Base-by-base conservation (phyloP, 805 yeast genomes). In the Jamesozyma hellenica region DNA sequence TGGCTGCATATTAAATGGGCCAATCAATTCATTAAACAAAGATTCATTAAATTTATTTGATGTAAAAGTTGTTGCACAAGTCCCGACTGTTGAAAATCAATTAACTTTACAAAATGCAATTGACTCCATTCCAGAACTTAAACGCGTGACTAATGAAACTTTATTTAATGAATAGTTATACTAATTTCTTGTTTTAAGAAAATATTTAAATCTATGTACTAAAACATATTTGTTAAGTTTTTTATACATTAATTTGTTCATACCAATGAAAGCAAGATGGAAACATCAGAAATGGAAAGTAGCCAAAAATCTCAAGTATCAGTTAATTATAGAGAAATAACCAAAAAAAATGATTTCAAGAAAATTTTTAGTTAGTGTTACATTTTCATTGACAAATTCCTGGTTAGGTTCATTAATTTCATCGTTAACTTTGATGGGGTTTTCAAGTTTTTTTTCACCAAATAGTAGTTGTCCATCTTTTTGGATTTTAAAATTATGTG, bases 401-500 rank as follows among this genome's bases (percentile, higher is more conserved):
- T 75, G 81, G 80, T 68, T 70, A 42, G 80, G 80, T 40, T 68
- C 75, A 4, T 17, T 36, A 19, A 30, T 36, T 17, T 30, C 30
- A 25, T 17, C 34, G 10, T 16, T 36, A 14, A 65, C 77, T 0
- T 56, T 75, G 27, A 66, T 75, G n/a, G 80, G 75, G 51, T 58
- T 75, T 45, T 63, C 73, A 9, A 64, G 70, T 35, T 70, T 76
- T 12, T 67, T n/a, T n/a, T n/a, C 66, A 53, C 79, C 79, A 4
- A 67, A 70, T 42, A 74, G 79, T 34, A 77, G 78, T 40, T 79
- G 79, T 19, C 77, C 72, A 46, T 72, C 72, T 51, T 74, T 70
- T 43, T 75, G 81, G 80, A 71, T 78, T 6, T 64, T 67, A 56
- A 66, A 70, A 32, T 16, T 36, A 23, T 13, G 14, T 14, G 30